phyloP scores from a whole-genome alignment of 192 early-diverging fungal species.

The Rhizophlyctis rosea region DNA sequence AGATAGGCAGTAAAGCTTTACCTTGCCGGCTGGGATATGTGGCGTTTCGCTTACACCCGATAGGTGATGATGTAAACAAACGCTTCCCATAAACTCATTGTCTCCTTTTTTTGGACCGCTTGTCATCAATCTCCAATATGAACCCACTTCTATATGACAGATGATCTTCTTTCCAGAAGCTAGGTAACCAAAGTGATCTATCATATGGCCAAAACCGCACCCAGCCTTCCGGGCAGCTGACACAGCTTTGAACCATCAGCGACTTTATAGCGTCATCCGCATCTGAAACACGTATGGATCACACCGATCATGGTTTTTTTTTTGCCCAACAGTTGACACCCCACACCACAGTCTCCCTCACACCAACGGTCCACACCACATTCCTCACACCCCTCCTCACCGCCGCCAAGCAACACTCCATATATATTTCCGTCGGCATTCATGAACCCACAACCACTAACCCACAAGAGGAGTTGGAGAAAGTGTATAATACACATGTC shows the following conservation, averaged over 20 bases:
- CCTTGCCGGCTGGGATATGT: background rate
- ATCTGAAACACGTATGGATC: slow-evolving; percentile 5
- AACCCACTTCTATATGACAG: slow-evolving; percentile 2
- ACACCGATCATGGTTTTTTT: background rate
- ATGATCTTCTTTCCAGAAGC: slow-evolving; percentile 82
- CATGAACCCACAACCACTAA: slow-evolving; percentile 54
- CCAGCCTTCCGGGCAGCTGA: background rate
- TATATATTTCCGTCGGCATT: slow-evolving; percentile 78
- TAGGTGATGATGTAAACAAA: no score
- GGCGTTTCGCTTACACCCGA: background rate
- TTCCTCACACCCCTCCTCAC: slow-evolving; percentile 64
- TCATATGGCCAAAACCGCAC: background rate
- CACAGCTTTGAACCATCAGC: no score
- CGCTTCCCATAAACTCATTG: no score
- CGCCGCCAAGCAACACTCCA: slow-evolving; percentile 51
- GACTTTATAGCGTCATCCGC: slow-evolving; percentile 68
- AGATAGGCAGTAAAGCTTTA: no score
- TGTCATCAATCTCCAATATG: background rate
- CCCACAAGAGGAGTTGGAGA: slow-evolving; percentile 23
- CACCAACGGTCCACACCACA: slow-evolving; percentile 42
- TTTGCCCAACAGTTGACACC: background rate
- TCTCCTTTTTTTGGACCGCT: no score
- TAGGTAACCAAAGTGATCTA: background rate
- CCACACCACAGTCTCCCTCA: slow-evolving; percentile 32
- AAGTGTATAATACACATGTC: slow-evolving; percentile 26